Conservation (phyloP, 345 rosid genomes). For the Crucihimalaya himalaica region DNA sequence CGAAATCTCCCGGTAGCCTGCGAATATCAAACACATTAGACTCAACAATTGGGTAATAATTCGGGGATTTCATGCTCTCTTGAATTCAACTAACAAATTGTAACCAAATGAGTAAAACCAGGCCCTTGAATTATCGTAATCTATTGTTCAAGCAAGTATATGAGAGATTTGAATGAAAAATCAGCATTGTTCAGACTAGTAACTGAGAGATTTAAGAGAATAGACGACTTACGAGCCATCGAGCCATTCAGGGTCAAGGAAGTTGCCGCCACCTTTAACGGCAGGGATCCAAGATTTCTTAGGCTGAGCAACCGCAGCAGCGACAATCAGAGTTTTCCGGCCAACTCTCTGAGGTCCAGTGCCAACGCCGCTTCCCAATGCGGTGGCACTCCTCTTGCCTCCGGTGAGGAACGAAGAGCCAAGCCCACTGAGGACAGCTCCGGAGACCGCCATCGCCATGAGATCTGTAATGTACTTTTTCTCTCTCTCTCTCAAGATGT, state of each 20-base stretch:
- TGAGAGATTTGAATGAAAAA: background rate
- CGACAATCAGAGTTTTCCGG: conserved; percentile 53
- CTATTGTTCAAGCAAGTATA: background rate
- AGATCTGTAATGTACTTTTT: conserved; percentile 12
- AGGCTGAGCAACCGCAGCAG: conserved; percentile 60
- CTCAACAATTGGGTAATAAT: background rate
- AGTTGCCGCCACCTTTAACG: conserved; percentile 87
- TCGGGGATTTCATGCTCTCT: background rate
- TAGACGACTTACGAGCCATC: conserved; percentile 98
- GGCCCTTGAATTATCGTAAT: background rate
- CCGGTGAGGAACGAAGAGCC: conserved; percentile 79
- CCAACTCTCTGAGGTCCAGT: conserved; percentile 32
- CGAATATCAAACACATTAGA: conserved; percentile 2
- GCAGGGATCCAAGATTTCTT: conserved; percentile 97
- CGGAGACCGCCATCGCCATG: conserved; percentile 69
- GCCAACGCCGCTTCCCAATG: conserved; percentile 39
- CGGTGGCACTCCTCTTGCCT: conserved; percentile 46
- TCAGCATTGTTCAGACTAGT: background rate
- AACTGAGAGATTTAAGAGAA: background rate
- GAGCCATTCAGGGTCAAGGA: conserved; percentile 94
- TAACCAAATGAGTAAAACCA: background rate
- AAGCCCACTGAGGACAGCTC: conserved; percentile 75
- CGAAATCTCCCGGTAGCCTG: conserved; percentile 95
- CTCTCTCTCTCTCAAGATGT: conserved; percentile 4
- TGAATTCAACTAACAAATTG: background rate